phyloP scores from a whole-genome alignment of 2,329 filamentous ascomycete species.

The Curvularia spicifera region DNA sequence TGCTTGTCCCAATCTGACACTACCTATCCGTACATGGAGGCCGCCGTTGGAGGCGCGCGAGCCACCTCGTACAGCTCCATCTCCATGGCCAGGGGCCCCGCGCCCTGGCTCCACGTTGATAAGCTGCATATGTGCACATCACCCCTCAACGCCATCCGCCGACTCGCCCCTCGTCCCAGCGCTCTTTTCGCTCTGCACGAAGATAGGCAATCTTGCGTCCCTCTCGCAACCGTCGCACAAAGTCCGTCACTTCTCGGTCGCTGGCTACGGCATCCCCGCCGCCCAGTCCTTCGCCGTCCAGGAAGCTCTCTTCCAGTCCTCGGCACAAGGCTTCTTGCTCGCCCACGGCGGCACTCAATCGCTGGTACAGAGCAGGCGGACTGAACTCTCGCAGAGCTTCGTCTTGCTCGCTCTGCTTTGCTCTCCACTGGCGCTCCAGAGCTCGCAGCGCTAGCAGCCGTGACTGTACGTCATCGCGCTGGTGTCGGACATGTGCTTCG shows the following conservation, averaged over 20 bases:
- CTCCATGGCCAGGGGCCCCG: too few species aligned
- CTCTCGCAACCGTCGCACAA: constrained; percentile 81
- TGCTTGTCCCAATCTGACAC: background rate
- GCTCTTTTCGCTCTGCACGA: constrained; percentile 82
- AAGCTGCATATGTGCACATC: background rate
- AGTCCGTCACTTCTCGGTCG: constrained; percentile 85
- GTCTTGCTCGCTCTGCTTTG: constrained; percentile 90
- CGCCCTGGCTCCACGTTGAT: background rate
- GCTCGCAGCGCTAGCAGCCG: constrained; percentile 83
- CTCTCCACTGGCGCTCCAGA: constrained; percentile 88
- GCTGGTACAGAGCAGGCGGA: constrained; percentile 83
- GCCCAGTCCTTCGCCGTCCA: constrained; percentile 64
- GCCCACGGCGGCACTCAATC: constrained; percentile 74
- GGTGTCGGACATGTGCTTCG: constrained; percentile 64
- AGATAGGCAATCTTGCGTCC: constrained; percentile 79
- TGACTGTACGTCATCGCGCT: constrained; percentile 76
- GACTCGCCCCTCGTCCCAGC: constrained; percentile 95
- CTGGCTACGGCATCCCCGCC: constrained; percentile 61
- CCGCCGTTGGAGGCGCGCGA: background rate
- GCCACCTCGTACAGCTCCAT: background rate
- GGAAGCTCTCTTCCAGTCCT: constrained; percentile 90
- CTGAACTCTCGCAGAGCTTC: constrained; percentile 82
- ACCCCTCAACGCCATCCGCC: constrained; percentile 78
- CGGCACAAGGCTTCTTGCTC: constrained; percentile 84
- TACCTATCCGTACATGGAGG: background rate